Evolutionary conservation across 176 grass and related monocot species (phyloP).

Genomic region (Rhipidocladum racemiflorum): DNA sequence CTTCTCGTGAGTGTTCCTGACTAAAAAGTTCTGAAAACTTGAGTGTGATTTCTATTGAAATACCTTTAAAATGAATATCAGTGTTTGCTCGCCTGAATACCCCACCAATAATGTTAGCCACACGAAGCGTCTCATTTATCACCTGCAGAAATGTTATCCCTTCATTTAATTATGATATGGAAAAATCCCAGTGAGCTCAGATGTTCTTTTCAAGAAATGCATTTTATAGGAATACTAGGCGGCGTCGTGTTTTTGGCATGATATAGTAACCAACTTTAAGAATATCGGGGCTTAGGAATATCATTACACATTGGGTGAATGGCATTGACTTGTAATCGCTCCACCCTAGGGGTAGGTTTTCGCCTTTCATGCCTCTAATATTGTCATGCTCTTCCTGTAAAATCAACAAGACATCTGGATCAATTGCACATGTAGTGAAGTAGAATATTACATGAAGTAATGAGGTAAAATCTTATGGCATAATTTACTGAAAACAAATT

Average conservation of each 20-base stretch:
- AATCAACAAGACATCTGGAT: constrained; percentile 2
- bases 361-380: constrained; percentile 55
- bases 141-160: constrained; percentile 50
- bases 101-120: constrained; percentile 93
- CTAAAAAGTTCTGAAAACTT: neutral
- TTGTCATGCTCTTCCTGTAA: constrained; percentile 82
- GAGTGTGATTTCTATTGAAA: neutral
- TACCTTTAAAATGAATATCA: constrained; percentile 90
- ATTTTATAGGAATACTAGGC: neutral
- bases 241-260: neutral
- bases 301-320: constrained; percentile 91
- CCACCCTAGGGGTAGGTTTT: constrained; percentile 57
- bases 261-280: neutral
- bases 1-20: neutral
- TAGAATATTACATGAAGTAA: neutral
- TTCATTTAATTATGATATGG: constrained; percentile 7
- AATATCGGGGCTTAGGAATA: neutral
- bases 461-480: neutral
- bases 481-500: neutral
- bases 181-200: neutral
- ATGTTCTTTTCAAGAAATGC: neutral
- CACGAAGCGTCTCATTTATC: constrained; percentile 90
- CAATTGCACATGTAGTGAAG: neutral
- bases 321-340: constrained; percentile 96
- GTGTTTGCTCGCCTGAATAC: constrained; percentile 85